A percentile compares a stretch with the other conserved stretches of the same genome.
Evolutionary conservation across 306 rosid genomes (phyloP).

Genomic region (Urtica urens): DNA sequence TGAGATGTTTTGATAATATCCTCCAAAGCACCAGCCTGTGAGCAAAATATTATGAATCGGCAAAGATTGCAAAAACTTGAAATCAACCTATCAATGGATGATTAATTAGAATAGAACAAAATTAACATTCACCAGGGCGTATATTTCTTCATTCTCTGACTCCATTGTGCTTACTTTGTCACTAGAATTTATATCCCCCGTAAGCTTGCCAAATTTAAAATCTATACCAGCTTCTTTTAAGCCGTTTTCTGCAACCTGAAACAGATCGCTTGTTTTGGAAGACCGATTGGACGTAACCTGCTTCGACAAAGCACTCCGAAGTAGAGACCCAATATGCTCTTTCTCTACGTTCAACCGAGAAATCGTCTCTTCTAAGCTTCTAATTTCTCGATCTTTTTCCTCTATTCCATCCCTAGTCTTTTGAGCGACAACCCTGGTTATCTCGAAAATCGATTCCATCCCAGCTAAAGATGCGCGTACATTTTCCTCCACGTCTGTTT

Average conservation of each 20-base stretch:
- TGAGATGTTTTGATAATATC: conserved; percentile 86
- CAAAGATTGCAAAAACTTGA: conserved; percentile 2
- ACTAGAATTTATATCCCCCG: conserved; percentile 35
- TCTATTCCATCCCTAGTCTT: conserved; percentile 51
- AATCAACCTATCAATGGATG: too few relatives aligned
- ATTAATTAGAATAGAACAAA: too few relatives aligned
- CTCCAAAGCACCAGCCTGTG: conserved; percentile 93
- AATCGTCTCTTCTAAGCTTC: conserved; percentile 56
- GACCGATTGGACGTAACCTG: conserved; percentile 44
- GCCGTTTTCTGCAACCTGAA: conserved; percentile 84
- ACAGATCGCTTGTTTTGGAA: conserved; percentile 48
- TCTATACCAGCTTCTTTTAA: conserved; percentile 78
- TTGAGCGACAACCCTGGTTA: conserved; percentile 44
- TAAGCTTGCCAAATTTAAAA: conserved; percentile 73
- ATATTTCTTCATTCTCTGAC: conserved; percentile 67
- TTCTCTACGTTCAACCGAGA: conserved; percentile 59
- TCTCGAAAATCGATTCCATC: conserved; percentile 73
- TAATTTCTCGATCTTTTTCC: conserved; percentile 52
- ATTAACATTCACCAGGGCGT: conserved; percentile 46
- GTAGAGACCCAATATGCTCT: conserved; percentile 90
- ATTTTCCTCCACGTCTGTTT: conserved; percentile 78
- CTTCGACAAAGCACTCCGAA: conserved; percentile 71
- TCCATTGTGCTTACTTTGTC: conserved; percentile 26
- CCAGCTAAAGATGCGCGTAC: conserved; percentile 84
- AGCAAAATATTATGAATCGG: conserved; percentile 18